phyloP scores from a whole-genome alignment of 192 early-diverging fungal genomes.

The Gonapodya prolifera region DNA sequence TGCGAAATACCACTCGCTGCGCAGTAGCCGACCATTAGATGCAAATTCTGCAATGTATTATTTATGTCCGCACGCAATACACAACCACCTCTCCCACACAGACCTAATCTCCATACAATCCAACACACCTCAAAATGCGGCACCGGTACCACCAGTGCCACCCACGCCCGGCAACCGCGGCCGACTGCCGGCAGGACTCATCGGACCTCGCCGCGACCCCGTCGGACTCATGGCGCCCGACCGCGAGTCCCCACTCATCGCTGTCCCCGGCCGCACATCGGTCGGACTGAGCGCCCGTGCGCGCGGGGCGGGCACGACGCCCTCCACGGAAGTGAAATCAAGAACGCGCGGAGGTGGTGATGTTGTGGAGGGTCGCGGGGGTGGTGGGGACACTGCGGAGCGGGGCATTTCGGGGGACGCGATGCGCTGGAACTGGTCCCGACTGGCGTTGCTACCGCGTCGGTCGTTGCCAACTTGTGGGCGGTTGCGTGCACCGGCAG shows the following conservation, averaged over 20 bases:
- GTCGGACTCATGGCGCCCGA: not conserved
- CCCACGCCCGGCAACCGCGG: not conserved
- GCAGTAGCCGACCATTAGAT: no score
- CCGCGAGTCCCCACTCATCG: not conserved
- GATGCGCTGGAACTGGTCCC: not conserved
- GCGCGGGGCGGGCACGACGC: not conserved
- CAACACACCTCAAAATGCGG: no score
- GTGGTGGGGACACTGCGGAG: not conserved
- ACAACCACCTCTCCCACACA: no score
- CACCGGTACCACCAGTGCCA: not conserved
- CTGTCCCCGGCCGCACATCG: not conserved
- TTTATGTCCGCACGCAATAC: no score
- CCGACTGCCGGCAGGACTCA: not conserved
- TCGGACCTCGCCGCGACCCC: not conserved
- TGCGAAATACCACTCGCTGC: no score
- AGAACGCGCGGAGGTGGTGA: not conserved
- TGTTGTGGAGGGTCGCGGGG: not conserved
- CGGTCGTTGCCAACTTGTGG: not conserved
- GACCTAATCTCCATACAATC: no score
- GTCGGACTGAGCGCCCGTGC: not conserved
- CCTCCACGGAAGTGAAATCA: not conserved
- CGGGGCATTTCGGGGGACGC: not conserved
- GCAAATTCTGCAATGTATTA: no score
- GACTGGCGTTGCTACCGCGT: not conserved
- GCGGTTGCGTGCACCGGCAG: not conserved